Evolutionary conservation across 345 rosid species (phyloP), one percentile per base, ranked within the genome.

Genomic region (Draba incana): DNA sequence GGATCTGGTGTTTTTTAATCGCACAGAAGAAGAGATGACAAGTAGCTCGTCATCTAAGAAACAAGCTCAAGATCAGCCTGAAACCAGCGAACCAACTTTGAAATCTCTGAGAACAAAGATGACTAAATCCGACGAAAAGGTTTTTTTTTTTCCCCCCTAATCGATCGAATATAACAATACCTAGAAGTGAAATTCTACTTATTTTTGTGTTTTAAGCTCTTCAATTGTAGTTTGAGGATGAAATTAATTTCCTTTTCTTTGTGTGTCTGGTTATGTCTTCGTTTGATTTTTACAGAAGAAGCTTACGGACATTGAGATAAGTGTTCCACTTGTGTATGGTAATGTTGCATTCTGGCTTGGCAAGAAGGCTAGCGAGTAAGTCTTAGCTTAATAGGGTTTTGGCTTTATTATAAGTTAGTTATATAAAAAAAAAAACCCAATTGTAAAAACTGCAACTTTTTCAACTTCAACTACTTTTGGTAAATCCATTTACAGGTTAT

Each of bases 311-410:
- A 78, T 81, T 10, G 92, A 89, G 73, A 74, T 89, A 74, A 82
- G 88, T 68, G 73, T 86, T 72, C 96, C 96, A 11, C 77, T 89
- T 61, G 92, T 89, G 55, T 86, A 82, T 12, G 92, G 96, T 16
- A 86, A 86, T 27, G 61, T 84, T 46, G 88, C 92, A 27, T 86
- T 84, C 56, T 89, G 96, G 92, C 92, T 89, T 57, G 92, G 92
- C 30, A 86, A 89, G 79, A 86, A 84, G 81, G 92, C 96, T 49
- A 86, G 84, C 56, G 96, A 89, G 92, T 89, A 80, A 80, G 87
- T 81, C 31, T 35, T 10, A 27, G 30, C 73, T 64, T 10, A 56
- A 28, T 28, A 28, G 31, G 4, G 31, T 5, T 6, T 33, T 6
- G 6, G 13, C 24, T 47, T 20, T 57, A 38, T 13, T 33, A 6